These are phyloP conservation scores for Trichoderma sp. DNA, from an alignment of 2,329 filamentous ascomycete genomes.

Conservation along the genomic window DNA sequence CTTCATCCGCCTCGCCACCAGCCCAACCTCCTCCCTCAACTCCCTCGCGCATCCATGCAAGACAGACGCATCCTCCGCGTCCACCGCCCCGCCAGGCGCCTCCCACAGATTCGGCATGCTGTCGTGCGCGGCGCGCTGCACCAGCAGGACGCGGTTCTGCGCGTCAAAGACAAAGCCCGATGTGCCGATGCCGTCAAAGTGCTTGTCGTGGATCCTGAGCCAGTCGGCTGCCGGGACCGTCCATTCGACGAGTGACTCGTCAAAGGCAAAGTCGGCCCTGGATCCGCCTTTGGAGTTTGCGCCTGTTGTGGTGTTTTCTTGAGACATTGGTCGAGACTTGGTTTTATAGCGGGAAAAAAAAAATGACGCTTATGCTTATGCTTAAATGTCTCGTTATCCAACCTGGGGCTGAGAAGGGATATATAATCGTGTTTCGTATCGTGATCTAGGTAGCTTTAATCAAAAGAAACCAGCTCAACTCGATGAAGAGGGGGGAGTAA, in stretches of 20 bases:
- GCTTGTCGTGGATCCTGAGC: slow-evolving; percentile 21
- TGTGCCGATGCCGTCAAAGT: slow-evolving; percentile 37
- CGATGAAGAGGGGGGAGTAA: too few relatives aligned
- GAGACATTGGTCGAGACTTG: background rate
- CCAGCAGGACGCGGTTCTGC: slow-evolving; percentile 43
- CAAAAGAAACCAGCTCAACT: background rate
- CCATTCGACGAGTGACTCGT: slow-evolving; percentile 22
- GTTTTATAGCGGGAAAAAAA: background rate
- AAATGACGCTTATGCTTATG: background rate
- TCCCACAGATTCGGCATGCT: slow-evolving; percentile 52
- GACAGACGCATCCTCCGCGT: slow-evolving; percentile 44
- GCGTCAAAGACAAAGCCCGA: slow-evolving; percentile 42
- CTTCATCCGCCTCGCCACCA: slow-evolving; percentile 37
- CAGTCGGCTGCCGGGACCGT: slow-evolving; percentile 15
- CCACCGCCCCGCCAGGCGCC: slow-evolving; percentile 51
- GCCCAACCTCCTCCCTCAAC: slow-evolving; percentile 50
- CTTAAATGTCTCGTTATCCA: background rate
- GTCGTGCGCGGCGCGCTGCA: slow-evolving; percentile 50
- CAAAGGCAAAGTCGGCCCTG: slow-evolving; percentile 13
- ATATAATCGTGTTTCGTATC: background rate
- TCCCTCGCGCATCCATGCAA: slow-evolving; percentile 50
- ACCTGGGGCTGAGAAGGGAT: background rate
- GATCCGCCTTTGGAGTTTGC: slow-evolving; percentile 3
- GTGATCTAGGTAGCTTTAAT: background rate
- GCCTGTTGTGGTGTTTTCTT: background rate